Evolutionary conservation across 2,329 filamentous ascomycete species (phyloP).

Genomic region (Xylaria sp.): DNA sequence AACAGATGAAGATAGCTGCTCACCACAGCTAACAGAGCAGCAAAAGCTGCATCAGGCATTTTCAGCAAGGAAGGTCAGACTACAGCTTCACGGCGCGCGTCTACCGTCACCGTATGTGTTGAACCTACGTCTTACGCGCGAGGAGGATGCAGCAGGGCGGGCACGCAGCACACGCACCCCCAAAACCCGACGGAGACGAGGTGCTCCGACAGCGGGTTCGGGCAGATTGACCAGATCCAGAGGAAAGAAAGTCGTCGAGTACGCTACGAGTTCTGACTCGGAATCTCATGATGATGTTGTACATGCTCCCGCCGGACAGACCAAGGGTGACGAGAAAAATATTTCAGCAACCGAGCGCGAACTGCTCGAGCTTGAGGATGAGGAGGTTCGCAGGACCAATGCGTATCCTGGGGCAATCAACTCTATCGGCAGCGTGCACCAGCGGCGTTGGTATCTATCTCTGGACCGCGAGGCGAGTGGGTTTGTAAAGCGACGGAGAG

Average conservation of each 20-base stretch:
- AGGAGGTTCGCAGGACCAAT: conserved; percentile 67
- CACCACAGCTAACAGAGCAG: conserved; percentile 51
- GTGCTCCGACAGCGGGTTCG: conserved; percentile 29
- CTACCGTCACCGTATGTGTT: conserved; percentile 65
- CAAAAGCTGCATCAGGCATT: conserved; percentile 64
- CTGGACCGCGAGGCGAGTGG: conserved; percentile 69
- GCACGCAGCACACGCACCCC: conserved; percentile 44
- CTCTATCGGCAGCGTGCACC: conserved; percentile 72
- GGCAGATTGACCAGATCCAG: conserved; percentile 27
- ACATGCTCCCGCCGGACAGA: conserved; percentile 32
- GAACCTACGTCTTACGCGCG: conserved; percentile 61
- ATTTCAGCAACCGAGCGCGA: conserved; percentile 55
- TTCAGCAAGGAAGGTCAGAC: conserved; percentile 63
- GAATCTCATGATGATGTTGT: conserved; percentile 40
- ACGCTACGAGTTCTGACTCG: conserved; percentile 38
- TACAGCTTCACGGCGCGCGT: conserved; percentile 64
- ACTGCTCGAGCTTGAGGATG: conserved; percentile 60
- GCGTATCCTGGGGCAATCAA: conserved; percentile 74
- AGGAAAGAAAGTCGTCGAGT: conserved; percentile 27
- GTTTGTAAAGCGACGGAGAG: conserved; percentile 56
- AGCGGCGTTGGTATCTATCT: conserved; percentile 73
- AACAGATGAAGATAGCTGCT: conserved; percentile 46
- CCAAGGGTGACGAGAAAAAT: conserved; percentile 31
- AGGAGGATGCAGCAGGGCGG: conserved; percentile 53
- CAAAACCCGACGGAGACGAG: conserved; percentile 43